Conservation (phyloP, 768 basidiomycete genomes). For the Mycena alexandri region DNA sequence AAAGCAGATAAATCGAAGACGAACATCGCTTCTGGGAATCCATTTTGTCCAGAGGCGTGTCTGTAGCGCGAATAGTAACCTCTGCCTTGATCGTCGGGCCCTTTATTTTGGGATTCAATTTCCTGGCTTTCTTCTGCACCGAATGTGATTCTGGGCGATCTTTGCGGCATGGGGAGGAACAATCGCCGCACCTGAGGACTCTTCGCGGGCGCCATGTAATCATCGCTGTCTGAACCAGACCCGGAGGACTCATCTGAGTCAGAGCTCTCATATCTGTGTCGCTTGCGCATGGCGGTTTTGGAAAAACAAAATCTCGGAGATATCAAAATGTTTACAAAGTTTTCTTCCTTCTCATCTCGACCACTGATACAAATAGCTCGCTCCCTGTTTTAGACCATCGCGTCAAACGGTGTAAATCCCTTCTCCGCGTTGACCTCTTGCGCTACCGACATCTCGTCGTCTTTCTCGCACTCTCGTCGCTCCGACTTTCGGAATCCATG, state of each 20-base stretch:
- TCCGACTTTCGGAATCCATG: neutral
- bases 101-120: constrained; percentile 16
- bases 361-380: too few species aligned
- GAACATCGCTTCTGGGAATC: constrained; percentile 30
- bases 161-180: too few species aligned
- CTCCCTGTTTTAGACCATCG: constrained; percentile 13
- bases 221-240: constrained; percentile 18
- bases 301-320: neutral
- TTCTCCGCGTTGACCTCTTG: neutral
- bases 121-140: constrained; percentile 16
- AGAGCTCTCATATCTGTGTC: constrained; percentile 10
- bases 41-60: constrained; percentile 22
- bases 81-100: constrained; percentile 34
- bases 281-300: constrained; percentile 3
- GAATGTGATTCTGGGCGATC: neutral
- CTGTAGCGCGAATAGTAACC: constrained; percentile 37
- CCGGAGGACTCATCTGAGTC: constrained; percentile 14
- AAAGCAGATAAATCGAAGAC: neutral
- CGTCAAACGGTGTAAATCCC: neutral
- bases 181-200: constrained; percentile 15
- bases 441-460: neutral
- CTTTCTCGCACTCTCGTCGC: constrained; percentile 1
- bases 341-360: neutral
- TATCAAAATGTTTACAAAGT: constrained; percentile 2
- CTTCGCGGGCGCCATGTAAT: constrained; percentile 16